Base-by-base conservation (phyloP, 257 asterid genomes). In the Oldenlandia corymbosa region DNA sequence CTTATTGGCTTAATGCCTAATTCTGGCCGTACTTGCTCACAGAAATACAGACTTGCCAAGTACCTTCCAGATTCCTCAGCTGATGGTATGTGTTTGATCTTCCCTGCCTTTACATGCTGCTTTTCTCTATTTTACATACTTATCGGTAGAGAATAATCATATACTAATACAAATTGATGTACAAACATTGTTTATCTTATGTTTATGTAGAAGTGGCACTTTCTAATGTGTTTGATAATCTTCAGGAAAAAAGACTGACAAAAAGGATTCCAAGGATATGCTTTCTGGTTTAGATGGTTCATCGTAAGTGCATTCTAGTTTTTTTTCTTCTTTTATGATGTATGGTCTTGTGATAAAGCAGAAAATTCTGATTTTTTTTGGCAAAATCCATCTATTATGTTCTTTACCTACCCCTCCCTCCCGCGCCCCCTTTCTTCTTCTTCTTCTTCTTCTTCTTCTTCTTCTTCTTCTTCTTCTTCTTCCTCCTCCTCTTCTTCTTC, bases 21-120 rank as follows among this genome's bases (percentile, higher is more conserved):
- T 67, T 52, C 65, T 78, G 28, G 50, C 61, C 61, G 52, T 71
- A 31, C 65, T 67, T 68, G 56, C 42, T 24, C 74, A 70, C 87
- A 93, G 99, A 93, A 93, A 75, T 93, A 90, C 76, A 88, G 99
- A 71, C 97, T 93, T 72, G 99, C 99, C 67, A 93, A 93, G 78
- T 93, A 87, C 81, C 96, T 93, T 69, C 99, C 97, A 47, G 99
- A 93, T 76, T 80, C 94, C 64, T 85, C 95, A 56, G 78, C 88
- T 58, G 99, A 93, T 80, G 99, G 99, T 93, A 79, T 63, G 88
- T 62, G 48, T 67, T 57, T 53, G 43, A 10, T 64, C 45, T 69
- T 51, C n/a, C 61, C 32, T 61, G 21, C 62, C 47, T 65, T 43
- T 49, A n/a, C 12, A 5, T n/a, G 46, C 18, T 13, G 46, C 32